A percentile compares a stretch with the other conserved stretches of the same genome.
Conservation (phyloP, 148 eudicot species). For the Rhododendron kiyosumense region DNA sequence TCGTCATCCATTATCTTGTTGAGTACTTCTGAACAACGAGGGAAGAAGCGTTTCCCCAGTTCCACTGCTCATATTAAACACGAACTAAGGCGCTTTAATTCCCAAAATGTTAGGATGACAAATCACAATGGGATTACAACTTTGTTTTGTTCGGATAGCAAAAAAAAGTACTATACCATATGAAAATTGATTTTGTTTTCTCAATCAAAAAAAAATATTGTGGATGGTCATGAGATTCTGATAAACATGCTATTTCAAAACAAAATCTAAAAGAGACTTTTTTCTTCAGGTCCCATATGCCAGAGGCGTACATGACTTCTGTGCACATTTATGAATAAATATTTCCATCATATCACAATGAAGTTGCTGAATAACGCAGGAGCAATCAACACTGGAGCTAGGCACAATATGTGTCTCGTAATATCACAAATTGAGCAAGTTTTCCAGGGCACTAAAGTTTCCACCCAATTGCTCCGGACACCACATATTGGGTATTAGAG, state of each 20-base stretch:
- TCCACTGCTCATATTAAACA: slow-evolving; percentile 47
- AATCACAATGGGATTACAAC: not conserved
- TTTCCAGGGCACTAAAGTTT: not conserved
- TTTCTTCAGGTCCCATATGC: not conserved
- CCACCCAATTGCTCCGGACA: not conserved
- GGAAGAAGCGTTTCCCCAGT: slow-evolving; percentile 85
- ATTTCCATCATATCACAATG: not conserved
- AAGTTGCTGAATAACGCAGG: not conserved
- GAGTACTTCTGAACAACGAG: slow-evolving; percentile 77
- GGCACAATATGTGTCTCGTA: not conserved
- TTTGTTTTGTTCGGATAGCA: not conserved
- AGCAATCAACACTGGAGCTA: not conserved
- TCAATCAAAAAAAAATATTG: not conserved
- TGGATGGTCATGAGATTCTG: not conserved
- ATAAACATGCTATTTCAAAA: not conserved
- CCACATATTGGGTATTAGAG: not conserved
- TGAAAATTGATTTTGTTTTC: not conserved
- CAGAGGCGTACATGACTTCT: not conserved
- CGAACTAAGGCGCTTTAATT: not conserved
- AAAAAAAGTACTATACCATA: not conserved
- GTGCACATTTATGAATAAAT: not conserved
- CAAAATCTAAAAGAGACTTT: not conserved
- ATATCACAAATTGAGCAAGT: not conserved
- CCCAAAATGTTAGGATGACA: not conserved
- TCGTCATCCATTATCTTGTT: slow-evolving; percentile 73